phyloP scores from a whole-genome alignment of 208 protist species.

The Jaenimonas drosophilae region DNA sequence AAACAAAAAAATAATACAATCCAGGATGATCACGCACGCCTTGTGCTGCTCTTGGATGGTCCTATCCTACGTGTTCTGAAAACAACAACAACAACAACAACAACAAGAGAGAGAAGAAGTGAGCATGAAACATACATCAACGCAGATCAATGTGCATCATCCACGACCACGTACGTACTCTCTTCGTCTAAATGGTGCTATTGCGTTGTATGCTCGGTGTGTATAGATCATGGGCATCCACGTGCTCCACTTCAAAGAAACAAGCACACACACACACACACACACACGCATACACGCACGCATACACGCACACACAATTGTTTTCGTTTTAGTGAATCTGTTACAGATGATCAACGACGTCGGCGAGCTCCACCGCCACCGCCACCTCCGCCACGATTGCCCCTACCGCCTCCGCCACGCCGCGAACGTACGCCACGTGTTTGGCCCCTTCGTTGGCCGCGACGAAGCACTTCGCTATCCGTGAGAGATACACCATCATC shows the following conservation, averaged over 20 bases:
- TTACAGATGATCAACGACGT: no score
- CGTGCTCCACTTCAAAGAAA: neutral
- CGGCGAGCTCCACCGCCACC: neutral
- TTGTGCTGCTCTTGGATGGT: no score
- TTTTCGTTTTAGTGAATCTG: no score
- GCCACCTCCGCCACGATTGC: neutral
- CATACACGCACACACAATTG: no score
- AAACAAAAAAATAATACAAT: slow-evolving; percentile 6
- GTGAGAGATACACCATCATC: neutral
- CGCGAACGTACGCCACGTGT: neutral
- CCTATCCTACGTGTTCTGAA: no score
- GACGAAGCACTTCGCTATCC: neutral
- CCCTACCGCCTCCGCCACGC: neutral
- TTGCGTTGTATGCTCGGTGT: no score
- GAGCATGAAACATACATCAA: no score
- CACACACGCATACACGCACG: neutral
- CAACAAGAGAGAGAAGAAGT: slow-evolving; percentile 4
- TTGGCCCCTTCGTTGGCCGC: neutral
- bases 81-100: slow-evolving; percentile 8
- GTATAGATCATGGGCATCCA: neutral
- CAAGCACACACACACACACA: slow-evolving; percentile 1
- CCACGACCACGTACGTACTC: no score
- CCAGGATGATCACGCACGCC: slow-evolving; percentile 2
- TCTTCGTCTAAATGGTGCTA: no score
- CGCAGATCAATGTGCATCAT: no score